Conservation (phyloP, 2,329 filamentous ascomycete genomes). For the Thelonectria discophora region DNA sequence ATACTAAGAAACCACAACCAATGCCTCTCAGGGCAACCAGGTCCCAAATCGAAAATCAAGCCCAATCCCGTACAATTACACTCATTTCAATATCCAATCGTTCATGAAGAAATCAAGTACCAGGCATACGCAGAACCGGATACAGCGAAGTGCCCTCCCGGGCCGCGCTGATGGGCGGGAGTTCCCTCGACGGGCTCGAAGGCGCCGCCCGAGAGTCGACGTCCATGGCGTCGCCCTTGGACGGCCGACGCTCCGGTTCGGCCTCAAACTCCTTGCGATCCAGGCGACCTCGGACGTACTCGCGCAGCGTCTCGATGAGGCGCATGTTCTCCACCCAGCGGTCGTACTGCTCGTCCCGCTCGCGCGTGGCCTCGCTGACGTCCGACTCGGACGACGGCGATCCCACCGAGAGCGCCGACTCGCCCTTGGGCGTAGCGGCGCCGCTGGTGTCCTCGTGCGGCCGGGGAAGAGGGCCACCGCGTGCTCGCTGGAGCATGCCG, state of each 20-base stretch:
- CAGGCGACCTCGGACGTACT: conserved; percentile 66
- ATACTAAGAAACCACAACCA: not conserved
- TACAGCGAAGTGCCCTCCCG: conserved; percentile 50
- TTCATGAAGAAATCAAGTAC: conserved; percentile 36
- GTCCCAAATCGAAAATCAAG: conserved; percentile 17
- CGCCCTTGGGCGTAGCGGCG: conserved; percentile 56
- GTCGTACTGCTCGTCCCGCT: conserved; percentile 70
- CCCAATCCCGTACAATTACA: conserved; percentile 38
- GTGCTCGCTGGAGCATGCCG: conserved; percentile 71
- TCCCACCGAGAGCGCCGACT: conserved; percentile 56
- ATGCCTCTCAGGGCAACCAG: conserved; percentile 5
- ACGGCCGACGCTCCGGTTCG: conserved; percentile 27
- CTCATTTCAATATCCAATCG: conserved; percentile 24
- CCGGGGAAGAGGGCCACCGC: conserved; percentile 53
- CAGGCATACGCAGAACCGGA: conserved; percentile 52
- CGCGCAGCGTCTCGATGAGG: conserved; percentile 68
- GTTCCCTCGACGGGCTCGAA: conserved; percentile 37
- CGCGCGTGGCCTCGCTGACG: conserved; percentile 58
- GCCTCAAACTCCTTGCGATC: conserved; percentile 62
- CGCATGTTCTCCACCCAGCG: conserved; percentile 73
- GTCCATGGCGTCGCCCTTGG: conserved; percentile 49
- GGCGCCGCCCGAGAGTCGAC: conserved; percentile 49
- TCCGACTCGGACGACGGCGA: conserved; percentile 67
- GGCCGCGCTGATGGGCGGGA: conserved; percentile 30
- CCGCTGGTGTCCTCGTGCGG: conserved; percentile 50